Evolutionary conservation across 1,284 basidiomycete genomes (phyloP).

Genomic region (Lentinula novae-zelandiae): DNA sequence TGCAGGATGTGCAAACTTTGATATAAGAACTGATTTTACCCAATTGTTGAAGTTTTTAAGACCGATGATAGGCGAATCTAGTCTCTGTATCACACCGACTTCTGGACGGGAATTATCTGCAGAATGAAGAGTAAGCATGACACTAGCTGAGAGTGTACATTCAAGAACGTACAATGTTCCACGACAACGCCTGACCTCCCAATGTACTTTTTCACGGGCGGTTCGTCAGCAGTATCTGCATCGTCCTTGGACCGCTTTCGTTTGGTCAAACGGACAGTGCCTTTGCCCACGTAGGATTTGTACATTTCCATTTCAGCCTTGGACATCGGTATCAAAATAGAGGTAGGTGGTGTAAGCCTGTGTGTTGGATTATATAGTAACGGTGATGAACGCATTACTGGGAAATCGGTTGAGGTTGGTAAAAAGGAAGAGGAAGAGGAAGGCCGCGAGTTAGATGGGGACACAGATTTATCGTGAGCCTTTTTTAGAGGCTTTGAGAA

Average conservation of each 20-base stretch:
- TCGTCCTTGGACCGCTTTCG: slow-evolving; percentile 51
- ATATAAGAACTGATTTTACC: slow-evolving; percentile 95
- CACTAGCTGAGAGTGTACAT: slow-evolving; percentile 3
- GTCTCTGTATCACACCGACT: slow-evolving; percentile 80
- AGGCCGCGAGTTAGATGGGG: slow-evolving; percentile 29
- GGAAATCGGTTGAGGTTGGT: slow-evolving; percentile 22
- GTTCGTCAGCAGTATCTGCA: slow-evolving; percentile 34
- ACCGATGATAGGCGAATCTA: slow-evolving; percentile 93
- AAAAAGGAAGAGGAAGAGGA: slow-evolving; percentile 21
- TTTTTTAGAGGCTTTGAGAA: slow-evolving; percentile 23
- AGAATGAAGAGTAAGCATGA: slow-evolving; percentile 6
- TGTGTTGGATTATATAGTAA: slow-evolving; percentile 62
- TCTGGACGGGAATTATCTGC: slow-evolving; percentile 92
- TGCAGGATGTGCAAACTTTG: slow-evolving; percentile 74
- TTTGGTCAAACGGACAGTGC: slow-evolving; percentile 53
- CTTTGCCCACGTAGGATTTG: slow-evolving; percentile 54
- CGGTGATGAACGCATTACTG: slow-evolving; percentile 25
- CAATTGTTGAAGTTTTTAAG: slow-evolving; percentile 99
- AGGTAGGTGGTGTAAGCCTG: slow-evolving; percentile 56
- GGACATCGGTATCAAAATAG: slow-evolving; percentile 63
- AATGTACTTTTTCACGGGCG: slow-evolving; percentile 47
- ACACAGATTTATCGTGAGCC: slow-evolving; percentile 11
- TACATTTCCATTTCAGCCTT: slow-evolving; percentile 59
- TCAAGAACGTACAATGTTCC: slow-evolving; percentile 58
- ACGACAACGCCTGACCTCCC: slow-evolving; percentile 69